Percentiles rank a stretch among this genome's conserved stretches.
Conservation (phyloP, 495 filamentous ascomycete species). For the Chaetomidium leptoderma region DNA sequence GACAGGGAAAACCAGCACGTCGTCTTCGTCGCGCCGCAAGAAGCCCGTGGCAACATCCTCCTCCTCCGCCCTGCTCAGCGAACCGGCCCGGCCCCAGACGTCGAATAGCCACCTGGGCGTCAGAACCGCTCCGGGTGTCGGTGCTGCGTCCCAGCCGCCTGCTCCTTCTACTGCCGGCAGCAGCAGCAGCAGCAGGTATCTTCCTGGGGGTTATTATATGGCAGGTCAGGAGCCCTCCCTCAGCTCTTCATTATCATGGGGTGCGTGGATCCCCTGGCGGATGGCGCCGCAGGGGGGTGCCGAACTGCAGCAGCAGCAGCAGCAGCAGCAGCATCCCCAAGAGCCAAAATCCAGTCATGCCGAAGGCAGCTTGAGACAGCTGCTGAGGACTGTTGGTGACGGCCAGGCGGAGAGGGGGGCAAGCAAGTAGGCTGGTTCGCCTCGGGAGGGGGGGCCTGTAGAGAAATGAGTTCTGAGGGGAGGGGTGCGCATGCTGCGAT, state of each 20-base stretch:
- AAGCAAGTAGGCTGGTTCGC: too few species aligned
- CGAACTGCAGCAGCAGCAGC: not conserved
- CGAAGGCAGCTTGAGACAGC: slow-evolving; percentile 2
- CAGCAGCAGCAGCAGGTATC: too few species aligned
- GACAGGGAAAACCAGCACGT: not conserved
- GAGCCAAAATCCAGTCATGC: not conserved
- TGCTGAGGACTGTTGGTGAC: slow-evolving; percentile 2
- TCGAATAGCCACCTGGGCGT: slow-evolving; percentile 39
- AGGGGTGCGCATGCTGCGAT: too few species aligned
- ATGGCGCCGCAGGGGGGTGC: not conserved
- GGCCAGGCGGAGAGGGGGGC: not conserved
- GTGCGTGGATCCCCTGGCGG: not conserved
- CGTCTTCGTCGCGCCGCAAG: not conserved
- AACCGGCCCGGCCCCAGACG: slow-evolving; percentile 47
- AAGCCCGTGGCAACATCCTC: not conserved
- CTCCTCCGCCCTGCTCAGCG: slow-evolving; percentile 36
- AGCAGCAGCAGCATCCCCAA: not conserved
- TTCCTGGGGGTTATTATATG: too few species aligned
- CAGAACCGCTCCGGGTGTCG: slow-evolving; percentile 26
- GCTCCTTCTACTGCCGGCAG: not conserved
- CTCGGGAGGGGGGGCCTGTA: too few species aligned
- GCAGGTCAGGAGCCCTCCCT: too few species aligned
- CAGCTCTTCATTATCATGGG: not conserved
- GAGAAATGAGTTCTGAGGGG: too few species aligned
- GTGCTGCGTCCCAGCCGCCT: too few species aligned